Evolutionary conservation across 192 early-diverging fungal genomes (phyloP).

Genomic region (Backusella luteola): DNA sequence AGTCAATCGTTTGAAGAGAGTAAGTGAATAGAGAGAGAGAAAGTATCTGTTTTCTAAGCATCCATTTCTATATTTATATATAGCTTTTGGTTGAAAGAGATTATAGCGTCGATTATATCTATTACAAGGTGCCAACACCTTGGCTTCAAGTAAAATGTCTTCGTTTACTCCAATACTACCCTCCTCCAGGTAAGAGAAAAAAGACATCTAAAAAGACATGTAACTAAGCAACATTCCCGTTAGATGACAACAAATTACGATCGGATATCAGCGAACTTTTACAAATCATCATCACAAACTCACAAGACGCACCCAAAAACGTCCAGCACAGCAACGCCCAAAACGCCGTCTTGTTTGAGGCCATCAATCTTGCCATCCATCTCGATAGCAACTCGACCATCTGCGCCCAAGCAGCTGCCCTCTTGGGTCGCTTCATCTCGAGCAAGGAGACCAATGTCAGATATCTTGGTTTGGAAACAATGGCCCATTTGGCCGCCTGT

Average conservation of each 20-base stretch:
- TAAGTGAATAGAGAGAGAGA: slow-evolving; percentile 24
- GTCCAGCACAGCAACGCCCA: slow-evolving; percentile 98
- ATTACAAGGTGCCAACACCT: slow-evolving; percentile 97
- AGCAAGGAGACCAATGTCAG: slow-evolving; percentile 97
- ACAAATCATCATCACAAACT: slow-evolving; percentile 79
- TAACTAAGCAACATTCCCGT: background rate
- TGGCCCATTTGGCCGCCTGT: slow-evolving; percentile 89
- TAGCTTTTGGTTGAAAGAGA: slow-evolving; percentile 86
- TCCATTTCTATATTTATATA: background rate
- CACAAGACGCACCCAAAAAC: slow-evolving; percentile 91
- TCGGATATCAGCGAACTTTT: slow-evolving; percentile 70
- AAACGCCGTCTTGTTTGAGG: slow-evolving; percentile 97
- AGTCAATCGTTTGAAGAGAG: slow-evolving; percentile 75
- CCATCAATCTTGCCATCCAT: slow-evolving; percentile 94
- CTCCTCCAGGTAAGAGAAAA: slow-evolving; percentile 64
- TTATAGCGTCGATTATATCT: slow-evolving; percentile 83
- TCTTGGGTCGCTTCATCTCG: slow-evolving; percentile 88
- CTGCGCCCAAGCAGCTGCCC: slow-evolving; percentile 76
- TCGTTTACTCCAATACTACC: slow-evolving; percentile 93
- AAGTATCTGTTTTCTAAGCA: background rate
- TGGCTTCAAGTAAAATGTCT: slow-evolving; percentile 98
- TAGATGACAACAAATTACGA: slow-evolving; percentile 56
- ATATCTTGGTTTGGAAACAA: slow-evolving; percentile 96
- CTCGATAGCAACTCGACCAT: slow-evolving; percentile 86
- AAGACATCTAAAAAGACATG: background rate